A percentile compares a stretch with the other conserved stretches of the same genome.
Conservation (phyloP, 495 filamentous ascomycete species). For the Podospora australis region DNA sequence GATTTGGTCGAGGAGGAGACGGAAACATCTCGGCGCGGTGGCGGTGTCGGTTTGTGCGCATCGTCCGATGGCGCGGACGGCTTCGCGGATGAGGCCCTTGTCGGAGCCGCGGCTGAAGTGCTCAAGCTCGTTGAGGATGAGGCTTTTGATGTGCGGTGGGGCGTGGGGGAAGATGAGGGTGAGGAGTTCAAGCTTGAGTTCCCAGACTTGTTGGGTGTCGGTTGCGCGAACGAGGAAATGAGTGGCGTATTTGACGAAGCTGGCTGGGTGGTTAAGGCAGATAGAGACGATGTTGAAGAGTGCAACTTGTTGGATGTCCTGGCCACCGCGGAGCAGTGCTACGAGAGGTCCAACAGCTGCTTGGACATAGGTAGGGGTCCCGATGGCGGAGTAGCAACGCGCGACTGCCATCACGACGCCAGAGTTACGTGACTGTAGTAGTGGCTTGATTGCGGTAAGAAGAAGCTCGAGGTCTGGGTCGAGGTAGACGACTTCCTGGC, state of each 20-base stretch:
- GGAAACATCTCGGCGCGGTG: conserved; percentile 69
- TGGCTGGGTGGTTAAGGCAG: conserved; percentile 61
- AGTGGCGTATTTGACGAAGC: conserved; percentile 75
- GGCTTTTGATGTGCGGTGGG: conserved; percentile 64
- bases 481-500: conserved; percentile 53
- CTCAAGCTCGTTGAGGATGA: conserved; percentile 86
- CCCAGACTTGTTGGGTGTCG: conserved; percentile 79
- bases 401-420: conserved; percentile 85
- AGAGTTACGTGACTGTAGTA: conserved; percentile 89
- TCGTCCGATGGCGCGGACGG: conserved; percentile 84
- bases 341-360: conserved; percentile 74
- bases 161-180: conserved; percentile 84
- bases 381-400: conserved; percentile 76
- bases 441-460: conserved; percentile 67
- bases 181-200: conserved; percentile 83
- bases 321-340: conserved; percentile 72
- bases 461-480: conserved; percentile 83
- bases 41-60: conserved; percentile 73
- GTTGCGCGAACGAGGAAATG: conserved; percentile 81
- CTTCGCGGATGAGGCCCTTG: conserved; percentile 72
- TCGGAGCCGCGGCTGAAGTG: conserved; percentile 80
- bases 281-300: conserved; percentile 92
- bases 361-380: conserved; percentile 64
- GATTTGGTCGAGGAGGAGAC: conserved; percentile 75
- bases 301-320: conserved; percentile 81